A percentile compares a stretch with the other conserved stretches of the same genome.
Conservation (phyloP, 495 filamentous ascomycete genomes). For the Massariosphaeria phaeospora region DNA sequence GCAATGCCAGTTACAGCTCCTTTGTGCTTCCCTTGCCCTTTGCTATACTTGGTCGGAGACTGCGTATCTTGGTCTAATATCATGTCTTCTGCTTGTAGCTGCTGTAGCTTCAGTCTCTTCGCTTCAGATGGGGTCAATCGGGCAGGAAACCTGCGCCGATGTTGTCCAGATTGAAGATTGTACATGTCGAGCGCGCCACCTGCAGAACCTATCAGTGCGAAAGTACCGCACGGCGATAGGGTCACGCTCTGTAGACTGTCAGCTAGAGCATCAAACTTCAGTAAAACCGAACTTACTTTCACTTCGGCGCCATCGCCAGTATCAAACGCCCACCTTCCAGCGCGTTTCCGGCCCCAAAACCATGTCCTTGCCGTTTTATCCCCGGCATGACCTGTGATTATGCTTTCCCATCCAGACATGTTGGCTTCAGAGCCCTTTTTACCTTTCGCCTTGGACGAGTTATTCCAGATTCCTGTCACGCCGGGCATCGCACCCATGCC, state of each 20-base stretch:
- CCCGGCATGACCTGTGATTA: constrained; percentile 86
- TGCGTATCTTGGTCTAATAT: constrained; percentile 5
- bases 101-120: constrained; percentile 55
- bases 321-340: constrained; percentile 87
- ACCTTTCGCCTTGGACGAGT: constrained; percentile 54
- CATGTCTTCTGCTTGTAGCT: constrained; percentile 42
- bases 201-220: constrained; percentile 83
- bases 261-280: constrained; percentile 39
- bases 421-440: constrained; percentile 53
- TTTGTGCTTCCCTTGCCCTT: constrained; percentile 61
- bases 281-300: constrained; percentile 36
- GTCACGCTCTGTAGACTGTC: constrained; percentile 58
- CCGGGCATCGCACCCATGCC: constrained; percentile 76
- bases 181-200: constrained; percentile 84
- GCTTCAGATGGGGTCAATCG: constrained; percentile 60
- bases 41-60: constrained; percentile 37
- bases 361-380: constrained; percentile 85
- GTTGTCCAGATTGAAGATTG: constrained; percentile 88
- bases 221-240: constrained; percentile 86
- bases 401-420: constrained; percentile 90
- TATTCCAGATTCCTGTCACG: constrained; percentile 70
- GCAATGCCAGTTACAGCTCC: constrained; percentile 78
- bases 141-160: constrained; percentile 79
- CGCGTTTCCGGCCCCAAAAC: constrained; percentile 94
- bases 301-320: constrained; percentile 80